Evolutionary conservation across 176 grass and related monocot species (phyloP).

Genomic region (Hordeum marinum): DNA sequence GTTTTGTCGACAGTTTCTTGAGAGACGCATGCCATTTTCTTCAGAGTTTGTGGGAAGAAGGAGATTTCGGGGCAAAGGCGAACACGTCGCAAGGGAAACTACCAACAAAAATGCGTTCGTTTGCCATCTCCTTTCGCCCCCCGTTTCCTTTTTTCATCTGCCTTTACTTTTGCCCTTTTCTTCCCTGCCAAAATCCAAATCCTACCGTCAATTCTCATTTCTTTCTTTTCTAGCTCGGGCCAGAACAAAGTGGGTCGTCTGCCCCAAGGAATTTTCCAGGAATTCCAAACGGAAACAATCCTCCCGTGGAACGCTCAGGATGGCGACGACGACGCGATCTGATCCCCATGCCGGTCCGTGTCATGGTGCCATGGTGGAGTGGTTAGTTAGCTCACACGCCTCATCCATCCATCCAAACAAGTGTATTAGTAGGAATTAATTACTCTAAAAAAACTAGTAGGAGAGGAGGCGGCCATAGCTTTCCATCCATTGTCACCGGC

Average conservation of each 20-base stretch:
- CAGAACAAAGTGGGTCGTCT: neutral
- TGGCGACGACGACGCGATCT: neutral
- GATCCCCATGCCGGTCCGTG: neutral
- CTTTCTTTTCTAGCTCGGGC: neutral
- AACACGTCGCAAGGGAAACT: no score
- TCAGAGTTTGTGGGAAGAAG: no score
- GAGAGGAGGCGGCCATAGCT: neutral
- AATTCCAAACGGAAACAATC: neutral
- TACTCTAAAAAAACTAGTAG: no score
- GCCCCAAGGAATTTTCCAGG: slow-evolving; percentile 13
- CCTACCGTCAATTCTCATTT: neutral
- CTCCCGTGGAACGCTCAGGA: neutral
- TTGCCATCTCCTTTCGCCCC: neutral
- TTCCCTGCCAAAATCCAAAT: slow-evolving; percentile 21
- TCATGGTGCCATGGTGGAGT: slow-evolving; percentile 31
- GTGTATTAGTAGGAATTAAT: neutral
- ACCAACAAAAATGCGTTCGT: no score
- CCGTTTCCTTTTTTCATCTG: neutral
- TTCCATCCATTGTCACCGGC: slow-evolving; percentile 30
- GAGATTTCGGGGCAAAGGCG: no score
- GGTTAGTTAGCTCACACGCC: slow-evolving; percentile 48
- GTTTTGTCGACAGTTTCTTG: no score
- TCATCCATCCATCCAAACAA: neutral
- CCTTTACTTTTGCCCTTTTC: neutral
- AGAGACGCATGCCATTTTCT: no score